Conservation (phyloP, 139 green algal species). For the Chlorella sp. region DNA sequence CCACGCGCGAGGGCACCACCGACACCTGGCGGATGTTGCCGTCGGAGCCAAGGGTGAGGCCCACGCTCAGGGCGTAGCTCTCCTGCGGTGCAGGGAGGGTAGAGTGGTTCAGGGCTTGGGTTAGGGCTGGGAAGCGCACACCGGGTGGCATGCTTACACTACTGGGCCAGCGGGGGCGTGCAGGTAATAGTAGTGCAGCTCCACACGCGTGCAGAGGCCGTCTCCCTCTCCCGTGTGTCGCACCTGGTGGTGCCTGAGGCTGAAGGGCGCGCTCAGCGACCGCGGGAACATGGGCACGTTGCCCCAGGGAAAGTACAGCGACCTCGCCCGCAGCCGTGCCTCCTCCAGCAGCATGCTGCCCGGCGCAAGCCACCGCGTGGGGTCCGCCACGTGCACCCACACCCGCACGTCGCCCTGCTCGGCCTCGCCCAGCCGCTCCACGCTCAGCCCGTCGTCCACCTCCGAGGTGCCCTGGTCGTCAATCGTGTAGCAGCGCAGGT, state of each 20-base stretch:
- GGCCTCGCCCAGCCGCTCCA: slow-evolving; percentile 5
- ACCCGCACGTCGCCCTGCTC: slow-evolving; percentile 24
- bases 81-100: too few relatives aligned
- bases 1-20: slow-evolving; percentile 31
- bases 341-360: slow-evolving; percentile 42
- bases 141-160: too few relatives aligned
- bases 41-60: slow-evolving; percentile 42
- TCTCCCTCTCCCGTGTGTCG: too few relatives aligned
- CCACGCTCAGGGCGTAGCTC: slow-evolving; percentile 51
- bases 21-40: slow-evolving; percentile 41
- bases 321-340: slow-evolving; percentile 49
- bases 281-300: slow-evolving; percentile 79
- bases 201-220: too few relatives aligned
- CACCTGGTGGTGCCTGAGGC: slow-evolving; percentile 33
- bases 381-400: slow-evolving; percentile 91
- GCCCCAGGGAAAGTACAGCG: slow-evolving; percentile 76
- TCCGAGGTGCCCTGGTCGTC: slow-evolving; percentile 79
- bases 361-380: slow-evolving; percentile 55
- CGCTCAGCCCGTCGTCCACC: slow-evolving; percentile 75
- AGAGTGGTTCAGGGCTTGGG: too few relatives aligned
- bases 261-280: slow-evolving; percentile 73
- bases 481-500: slow-evolving; percentile 60
- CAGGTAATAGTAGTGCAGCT: too few relatives aligned
- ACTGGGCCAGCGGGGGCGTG: too few relatives aligned
- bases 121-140: too few relatives aligned